Percentiles rank a stretch among this genome's conserved stretches.
Evolutionary conservation across 148 eudicot species (phyloP).

Genomic region (Hydrangea macrophylla): DNA sequence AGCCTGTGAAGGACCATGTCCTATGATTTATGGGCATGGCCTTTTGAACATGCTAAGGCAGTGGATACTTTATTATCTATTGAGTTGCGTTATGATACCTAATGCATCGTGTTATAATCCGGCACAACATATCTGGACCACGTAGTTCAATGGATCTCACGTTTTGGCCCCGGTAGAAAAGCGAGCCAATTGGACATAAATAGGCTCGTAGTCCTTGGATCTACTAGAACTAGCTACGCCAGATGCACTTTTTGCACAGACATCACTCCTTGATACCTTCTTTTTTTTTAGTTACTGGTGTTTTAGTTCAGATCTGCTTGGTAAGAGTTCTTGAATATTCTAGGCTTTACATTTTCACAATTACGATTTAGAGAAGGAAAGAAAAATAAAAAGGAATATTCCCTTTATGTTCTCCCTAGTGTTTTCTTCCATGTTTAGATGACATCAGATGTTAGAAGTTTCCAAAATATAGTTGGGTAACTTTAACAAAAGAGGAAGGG

Average conservation of each 20-base stretch:
- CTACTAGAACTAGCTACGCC: background rate
- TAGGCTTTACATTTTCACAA: background rate
- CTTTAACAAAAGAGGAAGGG: too few relatives aligned
- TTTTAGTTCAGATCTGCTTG: background rate
- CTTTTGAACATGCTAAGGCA: background rate
- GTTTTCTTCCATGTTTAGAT: too few relatives aligned
- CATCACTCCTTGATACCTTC: background rate
- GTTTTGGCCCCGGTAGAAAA: background rate
- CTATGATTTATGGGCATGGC: background rate
- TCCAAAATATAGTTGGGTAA: too few relatives aligned
- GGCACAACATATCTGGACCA: background rate
- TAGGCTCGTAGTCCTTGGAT: background rate
- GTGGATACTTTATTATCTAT: background rate
- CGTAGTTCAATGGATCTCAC: background rate
- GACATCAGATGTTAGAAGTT: too few relatives aligned
- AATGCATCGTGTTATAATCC: background rate
- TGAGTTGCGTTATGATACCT: background rate
- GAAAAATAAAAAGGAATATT: too few relatives aligned
- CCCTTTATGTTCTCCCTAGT: too few relatives aligned
- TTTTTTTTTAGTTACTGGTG: background rate
- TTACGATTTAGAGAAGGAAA: background rate
- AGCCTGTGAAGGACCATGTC: background rate
- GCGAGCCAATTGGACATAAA: background rate
- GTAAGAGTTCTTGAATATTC: background rate
- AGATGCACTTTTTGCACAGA: constrained; percentile 1